Evolutionary conservation across 2,329 filamentous ascomycete genomes (phyloP).

Genomic region (Ceratocystis lukuohia): DNA sequence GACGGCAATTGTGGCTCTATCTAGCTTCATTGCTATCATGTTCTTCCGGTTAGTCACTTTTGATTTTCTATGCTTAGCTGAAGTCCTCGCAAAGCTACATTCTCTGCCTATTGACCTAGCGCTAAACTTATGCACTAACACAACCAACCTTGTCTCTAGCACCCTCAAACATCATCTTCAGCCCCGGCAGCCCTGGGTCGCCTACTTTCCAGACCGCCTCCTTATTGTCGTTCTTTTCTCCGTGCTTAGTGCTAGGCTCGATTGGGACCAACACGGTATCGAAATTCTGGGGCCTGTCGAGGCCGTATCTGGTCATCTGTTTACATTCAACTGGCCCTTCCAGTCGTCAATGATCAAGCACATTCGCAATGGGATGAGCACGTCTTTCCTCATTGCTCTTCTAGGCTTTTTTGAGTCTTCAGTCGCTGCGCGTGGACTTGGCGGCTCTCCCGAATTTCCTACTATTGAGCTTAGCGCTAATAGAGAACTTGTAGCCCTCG

Average conservation of each 20-base stretch:
- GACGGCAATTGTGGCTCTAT: constrained; percentile 62
- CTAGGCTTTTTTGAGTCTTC: constrained; percentile 98
- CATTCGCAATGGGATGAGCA: constrained; percentile 75
- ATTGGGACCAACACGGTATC: constrained; percentile 69
- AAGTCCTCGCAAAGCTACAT: not conserved
- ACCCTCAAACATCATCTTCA: constrained; percentile 71
- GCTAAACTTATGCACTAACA: not conserved
- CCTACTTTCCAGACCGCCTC: constrained; percentile 86
- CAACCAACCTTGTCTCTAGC: not conserved
- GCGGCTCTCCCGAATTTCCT: constrained; percentile 54
- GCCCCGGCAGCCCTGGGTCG: constrained; percentile 63
- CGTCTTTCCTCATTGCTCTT: constrained; percentile 82
- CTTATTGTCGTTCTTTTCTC: constrained; percentile 76
- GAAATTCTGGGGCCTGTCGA: constrained; percentile 73
- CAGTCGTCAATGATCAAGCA: constrained; percentile 62
- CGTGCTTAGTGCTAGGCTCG: constrained; percentile 59
- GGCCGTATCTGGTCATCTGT: constrained; percentile 54
- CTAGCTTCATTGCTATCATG: constrained; percentile 81
- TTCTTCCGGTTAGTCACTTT: constrained; percentile 52
- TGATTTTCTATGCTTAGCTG: not conserved
- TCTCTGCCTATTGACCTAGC: not conserved
- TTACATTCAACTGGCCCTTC: constrained; percentile 80
- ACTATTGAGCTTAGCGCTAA: constrained; percentile 80
- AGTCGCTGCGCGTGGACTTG: constrained; percentile 84
- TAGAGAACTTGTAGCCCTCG: constrained; percentile 81